Conservation (phyloP, 1,139 yeast species). For the Yarrowia galli region DNA sequence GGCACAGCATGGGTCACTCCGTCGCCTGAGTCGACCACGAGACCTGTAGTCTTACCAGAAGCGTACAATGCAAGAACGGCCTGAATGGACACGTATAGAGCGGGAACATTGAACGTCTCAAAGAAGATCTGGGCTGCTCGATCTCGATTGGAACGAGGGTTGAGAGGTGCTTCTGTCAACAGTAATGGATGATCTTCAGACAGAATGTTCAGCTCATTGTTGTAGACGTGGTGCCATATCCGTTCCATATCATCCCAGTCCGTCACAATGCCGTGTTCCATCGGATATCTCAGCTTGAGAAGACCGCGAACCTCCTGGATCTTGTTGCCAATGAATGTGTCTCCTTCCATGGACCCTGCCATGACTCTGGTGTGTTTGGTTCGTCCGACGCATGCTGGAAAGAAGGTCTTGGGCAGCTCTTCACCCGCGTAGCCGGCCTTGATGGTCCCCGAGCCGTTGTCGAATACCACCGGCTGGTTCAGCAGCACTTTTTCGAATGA, state of each 20-base stretch:
- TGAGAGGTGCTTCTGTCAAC: slow-evolving; percentile 88
- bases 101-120: slow-evolving; percentile 87
- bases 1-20: slow-evolving; percentile 92
- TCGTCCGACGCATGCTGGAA: slow-evolving; percentile 69
- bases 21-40: slow-evolving; percentile 89
- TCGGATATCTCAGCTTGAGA: slow-evolving; percentile 71
- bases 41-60: slow-evolving; percentile 88
- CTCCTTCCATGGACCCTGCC: slow-evolving; percentile 77
- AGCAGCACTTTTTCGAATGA: slow-evolving; percentile 51
- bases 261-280: slow-evolving; percentile 79
- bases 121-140: slow-evolving; percentile 77
- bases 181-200: slow-evolving; percentile 89
- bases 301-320: slow-evolving; percentile 83
- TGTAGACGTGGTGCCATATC: slow-evolving; percentile 71
- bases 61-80: slow-evolving; percentile 88
- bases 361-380: slow-evolving; percentile 85
- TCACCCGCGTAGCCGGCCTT: slow-evolving; percentile 96
- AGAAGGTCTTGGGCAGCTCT: slow-evolving; percentile 70
- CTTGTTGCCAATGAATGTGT: slow-evolving; percentile 71
- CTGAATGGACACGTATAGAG: slow-evolving; percentile 81
- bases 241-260: slow-evolving; percentile 89
- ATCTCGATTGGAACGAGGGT: slow-evolving; percentile 75
- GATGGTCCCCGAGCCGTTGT: slow-evolving; percentile 85
- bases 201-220: slow-evolving; percentile 68
- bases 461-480: slow-evolving; percentile 91